A percentile compares a stretch with the other conserved stretches of the same genome.
phyloP scores from a whole-genome alignment of 2,329 filamentous ascomycete genomes.

The Cyphellophora attinorum region DNA sequence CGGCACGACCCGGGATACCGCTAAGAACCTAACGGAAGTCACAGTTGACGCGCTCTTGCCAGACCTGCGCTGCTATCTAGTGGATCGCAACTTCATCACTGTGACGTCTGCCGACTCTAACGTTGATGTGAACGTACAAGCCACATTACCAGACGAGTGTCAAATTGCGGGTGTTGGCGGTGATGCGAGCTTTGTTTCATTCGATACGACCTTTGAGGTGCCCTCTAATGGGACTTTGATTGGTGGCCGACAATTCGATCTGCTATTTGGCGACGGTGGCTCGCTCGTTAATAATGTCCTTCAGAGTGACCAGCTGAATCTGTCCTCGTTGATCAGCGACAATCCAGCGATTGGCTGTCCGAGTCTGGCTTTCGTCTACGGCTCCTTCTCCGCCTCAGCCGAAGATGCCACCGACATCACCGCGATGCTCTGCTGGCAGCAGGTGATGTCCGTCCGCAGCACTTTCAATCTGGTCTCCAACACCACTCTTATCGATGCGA shows the following conservation, averaged over 20 bases:
- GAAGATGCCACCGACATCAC: constrained; percentile 13
- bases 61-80: neutral
- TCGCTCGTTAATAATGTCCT: constrained; percentile 11
- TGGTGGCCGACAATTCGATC: constrained; percentile 15
- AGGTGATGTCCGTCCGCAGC: constrained; percentile 12
- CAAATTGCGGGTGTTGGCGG: constrained; percentile 10
- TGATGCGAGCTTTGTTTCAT: constrained; percentile 10
- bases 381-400: constrained; percentile 12
- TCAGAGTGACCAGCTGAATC: neutral
- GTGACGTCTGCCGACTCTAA: constrained; percentile 3
- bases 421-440: constrained; percentile 17
- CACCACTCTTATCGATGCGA: constrained; percentile 12
- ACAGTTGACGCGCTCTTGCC: neutral
- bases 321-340: constrained; percentile 12
- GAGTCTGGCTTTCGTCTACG: constrained; percentile 17
- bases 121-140: constrained; percentile 12
- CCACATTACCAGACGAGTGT: constrained; percentile 14
- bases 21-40: neutral
- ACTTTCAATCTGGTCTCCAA: constrained; percentile 14
- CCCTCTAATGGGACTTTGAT: constrained; percentile 8
- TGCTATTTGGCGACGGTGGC: constrained; percentile 17
- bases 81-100: neutral
- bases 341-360: constrained; percentile 18
- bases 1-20: neutral
- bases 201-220: constrained; percentile 14